Conservation (phyloP, 2,329 filamentous ascomycete genomes). For the Fusarium buxicola region DNA sequence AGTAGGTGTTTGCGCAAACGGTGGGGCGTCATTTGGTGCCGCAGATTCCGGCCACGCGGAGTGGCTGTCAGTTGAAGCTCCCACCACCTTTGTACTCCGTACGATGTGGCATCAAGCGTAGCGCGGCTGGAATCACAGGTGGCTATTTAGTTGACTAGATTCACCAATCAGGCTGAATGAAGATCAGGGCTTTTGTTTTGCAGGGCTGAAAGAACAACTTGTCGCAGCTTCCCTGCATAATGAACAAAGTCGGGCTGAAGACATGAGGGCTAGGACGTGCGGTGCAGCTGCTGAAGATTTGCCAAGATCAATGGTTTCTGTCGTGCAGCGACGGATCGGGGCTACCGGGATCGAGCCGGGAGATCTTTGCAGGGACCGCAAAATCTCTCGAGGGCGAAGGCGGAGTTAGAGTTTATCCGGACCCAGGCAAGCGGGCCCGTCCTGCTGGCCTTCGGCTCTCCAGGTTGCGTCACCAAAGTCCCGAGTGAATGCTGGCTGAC, state of each 20-base stretch:
- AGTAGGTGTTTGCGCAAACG: constrained; percentile 19
- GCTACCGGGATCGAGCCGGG: constrained; percentile 38
- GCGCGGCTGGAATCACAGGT: constrained; percentile 22
- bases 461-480: constrained; percentile 42
- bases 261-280: neutral
- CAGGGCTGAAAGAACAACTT: constrained; percentile 15
- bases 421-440: constrained; percentile 14
- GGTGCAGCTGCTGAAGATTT: constrained; percentile 3
- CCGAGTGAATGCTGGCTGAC: constrained; percentile 8
- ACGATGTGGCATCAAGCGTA: constrained; percentile 15
- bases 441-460: constrained; percentile 14
- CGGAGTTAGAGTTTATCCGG: constrained; percentile 42
- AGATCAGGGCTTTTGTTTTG: constrained; percentile 12
- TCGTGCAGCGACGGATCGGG: constrained; percentile 31
- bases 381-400: constrained; percentile 1
- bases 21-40: constrained; percentile 34
- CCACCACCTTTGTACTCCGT: constrained; percentile 14
- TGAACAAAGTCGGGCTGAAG: neutral
- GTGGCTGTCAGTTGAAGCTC: constrained; percentile 13
- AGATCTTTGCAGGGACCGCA: constrained; percentile 35
- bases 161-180: constrained; percentile 17
- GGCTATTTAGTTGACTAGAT: constrained; percentile 27
- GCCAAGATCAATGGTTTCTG: constrained; percentile 17
- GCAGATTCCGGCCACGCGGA: constrained; percentile 23
- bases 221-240: neutral